Percentiles rank a stretch among this genome's conserved stretches.
Conservation (phyloP, 2,329 filamentous ascomycete species). For the Aspergillus sp. region DNA sequence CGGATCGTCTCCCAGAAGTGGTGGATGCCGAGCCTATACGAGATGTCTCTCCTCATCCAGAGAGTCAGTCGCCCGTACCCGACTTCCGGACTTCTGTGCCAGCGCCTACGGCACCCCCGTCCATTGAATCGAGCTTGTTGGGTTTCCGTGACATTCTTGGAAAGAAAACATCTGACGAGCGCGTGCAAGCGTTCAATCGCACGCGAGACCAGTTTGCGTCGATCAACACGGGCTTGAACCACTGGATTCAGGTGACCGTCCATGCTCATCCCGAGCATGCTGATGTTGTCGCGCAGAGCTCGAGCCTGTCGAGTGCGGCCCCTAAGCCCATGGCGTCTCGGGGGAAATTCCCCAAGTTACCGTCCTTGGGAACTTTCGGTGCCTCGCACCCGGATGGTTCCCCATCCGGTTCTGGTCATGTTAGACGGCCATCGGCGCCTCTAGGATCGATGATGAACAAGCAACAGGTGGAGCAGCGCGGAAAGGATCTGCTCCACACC, state of each 20-base stretch:
- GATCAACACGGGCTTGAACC: constrained; percentile 71
- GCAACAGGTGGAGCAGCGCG: constrained; percentile 72
- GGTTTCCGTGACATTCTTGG: constrained; percentile 76
- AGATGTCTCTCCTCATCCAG: constrained; percentile 7
- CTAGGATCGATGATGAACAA: constrained; percentile 48
- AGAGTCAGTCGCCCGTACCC: constrained; percentile 4
- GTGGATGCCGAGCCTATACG: constrained; percentile 10
- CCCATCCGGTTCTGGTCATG: constrained; percentile 33
- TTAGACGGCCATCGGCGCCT: constrained; percentile 35
- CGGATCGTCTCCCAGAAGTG: constrained; percentile 13
- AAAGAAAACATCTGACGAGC: constrained; percentile 63
- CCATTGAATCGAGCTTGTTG: constrained; percentile 45
- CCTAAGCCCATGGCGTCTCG: constrained; percentile 32
- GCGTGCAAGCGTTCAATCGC: constrained; percentile 71
- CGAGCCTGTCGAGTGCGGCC: constrained; percentile 27
- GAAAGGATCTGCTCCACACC: constrained; percentile 84
- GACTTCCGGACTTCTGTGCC: constrained; percentile 10
- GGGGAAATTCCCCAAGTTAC: constrained; percentile 43
- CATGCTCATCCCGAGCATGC: constrained; percentile 54
- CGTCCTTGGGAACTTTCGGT: constrained; percentile 30
- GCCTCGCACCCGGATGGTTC: constrained; percentile 30
- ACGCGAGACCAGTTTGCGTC: constrained; percentile 68
- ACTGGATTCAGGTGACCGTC: constrained; percentile 55
- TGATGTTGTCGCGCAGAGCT: constrained; percentile 40
- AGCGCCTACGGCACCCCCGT: constrained; percentile 13